Evolutionary conservation across 371 early-diverging fungal genomes (phyloP).

Genomic region (Mortierella sp.): DNA sequence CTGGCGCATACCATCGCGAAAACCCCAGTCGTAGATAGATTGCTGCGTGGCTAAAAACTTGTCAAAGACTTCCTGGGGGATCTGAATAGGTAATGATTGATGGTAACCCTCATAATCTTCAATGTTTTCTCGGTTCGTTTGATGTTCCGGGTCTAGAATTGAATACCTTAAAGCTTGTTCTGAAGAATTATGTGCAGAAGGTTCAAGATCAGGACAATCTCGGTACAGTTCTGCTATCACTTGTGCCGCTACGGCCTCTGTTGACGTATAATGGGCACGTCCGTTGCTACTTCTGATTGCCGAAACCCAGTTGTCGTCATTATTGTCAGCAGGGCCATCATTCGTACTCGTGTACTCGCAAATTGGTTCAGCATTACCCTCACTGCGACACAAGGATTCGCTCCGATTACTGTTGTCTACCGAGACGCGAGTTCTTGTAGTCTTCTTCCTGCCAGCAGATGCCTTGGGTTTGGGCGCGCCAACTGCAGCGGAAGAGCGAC

Average conservation of each 20-base stretch:
- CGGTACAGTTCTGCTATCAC: neutral
- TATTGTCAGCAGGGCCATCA: neutral
- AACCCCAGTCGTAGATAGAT: slow-evolving; percentile 3
- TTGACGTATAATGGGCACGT: neutral
- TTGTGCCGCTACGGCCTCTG: neutral
- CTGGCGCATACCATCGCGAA: slow-evolving; percentile 1
- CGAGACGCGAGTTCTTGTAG: neutral
- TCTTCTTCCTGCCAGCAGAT: neutral
- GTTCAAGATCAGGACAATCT: neutral
- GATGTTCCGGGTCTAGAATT: neutral
- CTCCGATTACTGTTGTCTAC: too few relatives aligned
- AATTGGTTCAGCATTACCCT: neutral
- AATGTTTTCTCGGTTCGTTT: neutral
- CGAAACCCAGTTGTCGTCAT: neutral
- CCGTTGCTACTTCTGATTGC: neutral
- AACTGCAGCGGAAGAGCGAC: neutral
- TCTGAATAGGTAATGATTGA: neutral
- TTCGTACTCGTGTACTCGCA: neutral
- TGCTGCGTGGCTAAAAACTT: neutral
- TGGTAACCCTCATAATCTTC: neutral
- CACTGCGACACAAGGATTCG: too few relatives aligned
- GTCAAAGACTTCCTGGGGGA: neutral
- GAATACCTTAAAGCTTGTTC: neutral
- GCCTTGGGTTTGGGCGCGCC: neutral
- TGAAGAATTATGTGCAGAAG: neutral